Evolutionary conservation across 2,329 filamentous ascomycete genomes (phyloP), one percentile per base, ranked within the genome.

Genomic region (Botrytis byssoidea): DNA sequence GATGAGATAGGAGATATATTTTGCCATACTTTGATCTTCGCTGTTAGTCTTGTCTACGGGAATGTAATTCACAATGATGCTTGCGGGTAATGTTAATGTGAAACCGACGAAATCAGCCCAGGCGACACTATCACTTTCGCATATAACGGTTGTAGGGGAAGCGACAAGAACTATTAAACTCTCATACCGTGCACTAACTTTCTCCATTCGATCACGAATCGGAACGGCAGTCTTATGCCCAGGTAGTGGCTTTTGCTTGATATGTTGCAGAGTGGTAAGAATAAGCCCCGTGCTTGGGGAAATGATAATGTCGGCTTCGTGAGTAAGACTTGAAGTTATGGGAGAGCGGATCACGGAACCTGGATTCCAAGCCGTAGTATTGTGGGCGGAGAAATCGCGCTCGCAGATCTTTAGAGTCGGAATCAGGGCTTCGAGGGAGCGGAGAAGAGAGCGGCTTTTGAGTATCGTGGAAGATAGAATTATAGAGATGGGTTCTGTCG

Each of bases 271-370:
- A 0, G 88, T 92, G 0, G 93, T 93, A 32, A 92, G 79, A 0
- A 97, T 81, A 4, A 97, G 83, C 0, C 92, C 94, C 0, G 88
- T 89, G 0, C 84, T 85, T 0, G 93, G 89, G 0, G 93, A 93
- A 8, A 95, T 78, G 1, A 92, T 87, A 4, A 97, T 82, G 78
- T 97, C 94, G 4, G 93, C 91, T 80, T 94, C 92, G 9, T 84
- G 82, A 1, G 83, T 82, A 1, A 87, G 81, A 0, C 82, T 76
- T 0, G 84, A 85, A 6, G 78, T 74, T 4, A 82, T 74, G n/a
- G 82, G 80, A 12, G 82, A 83, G n/a, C 81, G 80, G 40, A 76
- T 74, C 37, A 81, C 77, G 66, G 81, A 79, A 70, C 76, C 80
- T 40, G 71, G 81, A 72, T 80, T 75, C 83, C 83, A 83, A 16